Evolutionary conservation across 2,329 filamentous ascomycete genomes (phyloP).

Genomic region (Pyrenophora tritici-repentis): DNA sequence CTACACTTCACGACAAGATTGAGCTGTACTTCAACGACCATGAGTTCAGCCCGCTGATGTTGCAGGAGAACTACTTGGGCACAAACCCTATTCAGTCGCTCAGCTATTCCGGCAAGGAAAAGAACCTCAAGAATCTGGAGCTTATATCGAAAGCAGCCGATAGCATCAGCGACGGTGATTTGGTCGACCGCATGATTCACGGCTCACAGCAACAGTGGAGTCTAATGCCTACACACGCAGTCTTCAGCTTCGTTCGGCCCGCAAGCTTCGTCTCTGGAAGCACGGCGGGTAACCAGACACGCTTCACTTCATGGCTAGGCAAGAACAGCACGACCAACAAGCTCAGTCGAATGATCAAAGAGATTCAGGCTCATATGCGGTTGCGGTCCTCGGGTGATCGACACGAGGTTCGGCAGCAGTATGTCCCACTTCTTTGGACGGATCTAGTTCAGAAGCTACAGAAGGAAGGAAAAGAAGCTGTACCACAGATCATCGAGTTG

Average conservation of each 20-base stretch:
- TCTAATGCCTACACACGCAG: conserved; percentile 92
- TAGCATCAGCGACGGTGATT: conserved; percentile 95
- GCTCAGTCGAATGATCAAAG: conserved; percentile 80
- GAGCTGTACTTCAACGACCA: conserved; percentile 99
- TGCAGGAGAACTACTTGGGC: conserved; percentile 95
- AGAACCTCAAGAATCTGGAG: conserved; percentile 81
- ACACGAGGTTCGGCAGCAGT: conserved; percentile 92
- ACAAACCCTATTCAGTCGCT: conserved; percentile 73
- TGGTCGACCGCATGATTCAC: conserved; percentile 98
- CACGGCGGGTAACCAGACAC: conserved; percentile 66
- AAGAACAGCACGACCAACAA: conserved; percentile 84
- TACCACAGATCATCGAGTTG: conserved; percentile 82
- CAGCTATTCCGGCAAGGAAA: conserved; percentile 68
- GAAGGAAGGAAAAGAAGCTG: conserved; percentile 77
- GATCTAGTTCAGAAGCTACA: conserved; percentile 76
- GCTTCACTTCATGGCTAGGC: conserved; percentile 90
- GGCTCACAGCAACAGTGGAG: conserved; percentile 98
- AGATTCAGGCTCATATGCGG: conserved; percentile 97
- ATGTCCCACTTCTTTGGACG: conserved; percentile 86
- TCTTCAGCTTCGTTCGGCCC: conserved; percentile 92
- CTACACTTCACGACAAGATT: conserved; percentile 94
- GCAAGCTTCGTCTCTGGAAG: conserved; percentile 85
- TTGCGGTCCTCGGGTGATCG: conserved; percentile 87
- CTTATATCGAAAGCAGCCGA: conserved; percentile 85
- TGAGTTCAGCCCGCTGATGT: conserved; percentile 95